Evolutionary conservation across 208 protist genomes (phyloP).

Genomic region (Herpetomonas muscarum): DNA sequence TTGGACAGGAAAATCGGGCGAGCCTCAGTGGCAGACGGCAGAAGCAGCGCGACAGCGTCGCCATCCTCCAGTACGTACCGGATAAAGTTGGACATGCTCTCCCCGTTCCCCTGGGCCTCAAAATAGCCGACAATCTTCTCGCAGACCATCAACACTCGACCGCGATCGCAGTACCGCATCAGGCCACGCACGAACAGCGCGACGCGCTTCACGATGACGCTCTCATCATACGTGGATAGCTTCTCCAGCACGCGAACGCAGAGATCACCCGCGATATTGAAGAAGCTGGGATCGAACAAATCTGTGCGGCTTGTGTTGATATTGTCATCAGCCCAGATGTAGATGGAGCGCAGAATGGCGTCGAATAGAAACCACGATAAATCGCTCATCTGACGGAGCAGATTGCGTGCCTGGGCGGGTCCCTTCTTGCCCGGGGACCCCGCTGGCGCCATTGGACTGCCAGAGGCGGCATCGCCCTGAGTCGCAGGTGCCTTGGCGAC

Average conservation of each 20-base stretch:
- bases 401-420: slow-evolving; percentile 22
- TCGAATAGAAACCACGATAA: slow-evolving; percentile 87
- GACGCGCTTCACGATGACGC: slow-evolving; percentile 49
- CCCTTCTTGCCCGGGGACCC: slow-evolving; percentile 3
- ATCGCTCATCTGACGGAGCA: slow-evolving; percentile 63
- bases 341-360: slow-evolving; percentile 77
- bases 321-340: slow-evolving; percentile 73
- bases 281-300: slow-evolving; percentile 72
- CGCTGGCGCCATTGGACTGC: not conserved
- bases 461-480: not conserved
- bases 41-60: slow-evolving; percentile 52
- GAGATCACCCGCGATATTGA: slow-evolving; percentile 50
- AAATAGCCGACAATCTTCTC: slow-evolving; percentile 54
- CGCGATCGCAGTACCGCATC: slow-evolving; percentile 70
- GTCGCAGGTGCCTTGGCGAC: not conserved
- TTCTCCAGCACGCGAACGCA: slow-evolving; percentile 52
- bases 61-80: slow-evolving; percentile 65
- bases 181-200: slow-evolving; percentile 75
- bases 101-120: slow-evolving; percentile 43
- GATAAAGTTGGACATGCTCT: slow-evolving; percentile 63
- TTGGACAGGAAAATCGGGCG: slow-evolving; percentile 66
- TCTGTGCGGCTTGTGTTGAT: slow-evolving; percentile 21
- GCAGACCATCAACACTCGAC: slow-evolving; percentile 52
- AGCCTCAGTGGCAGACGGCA: slow-evolving; percentile 36
- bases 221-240: slow-evolving; percentile 54